These are phyloP conservation scores for Colletotrichum musicola DNA, from an alignment of 2,329 filamentous ascomycete genomes.

Conservation along the genomic window DNA sequence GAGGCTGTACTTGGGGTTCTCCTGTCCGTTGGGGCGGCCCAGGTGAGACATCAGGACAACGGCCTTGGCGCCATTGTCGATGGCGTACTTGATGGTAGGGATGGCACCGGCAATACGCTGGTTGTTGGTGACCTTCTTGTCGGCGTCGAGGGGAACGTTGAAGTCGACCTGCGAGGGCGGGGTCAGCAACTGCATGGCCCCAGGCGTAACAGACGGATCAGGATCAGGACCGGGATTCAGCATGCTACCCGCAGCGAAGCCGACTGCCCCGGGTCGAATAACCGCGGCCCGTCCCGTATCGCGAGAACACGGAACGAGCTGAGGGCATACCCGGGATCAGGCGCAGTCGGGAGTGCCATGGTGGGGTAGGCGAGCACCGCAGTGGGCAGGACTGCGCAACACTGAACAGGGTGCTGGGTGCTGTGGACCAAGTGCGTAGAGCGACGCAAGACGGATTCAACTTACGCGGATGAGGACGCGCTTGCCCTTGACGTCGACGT, in stretches of 20 bases:
- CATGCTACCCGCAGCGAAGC: conserved; percentile 8
- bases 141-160: conserved; percentile 95
- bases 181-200: conserved; percentile 37
- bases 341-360: conserved; percentile 14
- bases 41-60: conserved; percentile 99
- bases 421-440: conserved; percentile 13
- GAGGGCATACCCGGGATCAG: conserved; percentile 28
- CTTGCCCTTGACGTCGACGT: conserved; percentile 98
- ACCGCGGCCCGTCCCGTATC: conserved; percentile 34
- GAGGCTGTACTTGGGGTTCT: conserved; percentile 93
- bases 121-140: conserved; percentile 97
- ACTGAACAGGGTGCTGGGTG: conserved; percentile 2
- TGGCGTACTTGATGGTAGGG: conserved; percentile 94
- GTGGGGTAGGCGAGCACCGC: conserved; percentile 32
- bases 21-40: conserved; percentile 91
- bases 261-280: conserved; percentile 18
- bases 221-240: neutral
- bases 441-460: conserved; percentile 41
- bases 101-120: conserved; percentile 97
- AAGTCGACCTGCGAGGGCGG: conserved; percentile 85
- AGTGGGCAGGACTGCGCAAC: neutral
- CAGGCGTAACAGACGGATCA: neutral
- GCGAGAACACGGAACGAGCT: conserved; percentile 36
- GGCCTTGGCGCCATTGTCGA: conserved; percentile 90
- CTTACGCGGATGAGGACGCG: conserved; percentile 95